Evolutionary conservation across 129 eudicot genomes (phyloP).

Genomic region (Deinandra increscens): DNA sequence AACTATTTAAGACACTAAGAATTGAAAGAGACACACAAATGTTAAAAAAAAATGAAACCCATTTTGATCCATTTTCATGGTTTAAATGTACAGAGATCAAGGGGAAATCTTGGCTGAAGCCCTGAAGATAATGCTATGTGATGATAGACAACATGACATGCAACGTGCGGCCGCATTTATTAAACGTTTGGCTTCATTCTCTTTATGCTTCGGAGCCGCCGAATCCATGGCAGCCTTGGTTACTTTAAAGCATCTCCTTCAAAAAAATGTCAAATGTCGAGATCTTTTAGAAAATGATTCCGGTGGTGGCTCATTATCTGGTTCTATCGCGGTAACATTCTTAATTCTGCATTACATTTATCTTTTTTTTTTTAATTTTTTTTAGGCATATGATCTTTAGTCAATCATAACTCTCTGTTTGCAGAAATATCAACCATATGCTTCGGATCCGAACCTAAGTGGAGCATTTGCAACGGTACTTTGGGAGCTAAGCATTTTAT

Average conservation of each 20-base stretch:
- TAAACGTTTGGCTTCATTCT: conserved; percentile 76
- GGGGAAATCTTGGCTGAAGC: conserved; percentile 91
- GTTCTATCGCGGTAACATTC: conserved; percentile 63
- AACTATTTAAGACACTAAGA: too few relatives aligned
- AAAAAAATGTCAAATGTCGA: conserved; percentile 85
- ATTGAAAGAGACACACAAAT: too few relatives aligned
- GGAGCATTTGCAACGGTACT: conserved; percentile 95
- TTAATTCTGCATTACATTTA: neutral
- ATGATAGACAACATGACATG: conserved; percentile 95
- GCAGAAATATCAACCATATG: conserved; percentile 87
- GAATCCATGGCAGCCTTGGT: conserved; percentile 98
- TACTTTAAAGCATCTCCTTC: conserved; percentile 80
- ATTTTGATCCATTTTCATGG: neutral
- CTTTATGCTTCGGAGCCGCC: conserved; percentile 79
- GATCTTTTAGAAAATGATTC: conserved; percentile 84
- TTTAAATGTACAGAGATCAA: conserved; percentile 54
- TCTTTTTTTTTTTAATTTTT: neutral
- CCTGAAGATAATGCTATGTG: conserved; percentile 82
- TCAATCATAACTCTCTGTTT: neutral
- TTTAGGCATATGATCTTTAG: neutral
- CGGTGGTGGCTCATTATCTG: conserved; percentile 92
- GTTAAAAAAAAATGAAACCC: conserved; percentile 14
- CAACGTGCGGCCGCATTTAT: conserved; percentile 93
- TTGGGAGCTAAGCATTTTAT: conserved; percentile 80
- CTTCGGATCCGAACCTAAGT: conserved; percentile 72